These are phyloP conservation scores for Sclerotinia trifoliorum DNA, from an alignment of 2,329 filamentous ascomycete genomes.

Conservation along the genomic window DNA sequence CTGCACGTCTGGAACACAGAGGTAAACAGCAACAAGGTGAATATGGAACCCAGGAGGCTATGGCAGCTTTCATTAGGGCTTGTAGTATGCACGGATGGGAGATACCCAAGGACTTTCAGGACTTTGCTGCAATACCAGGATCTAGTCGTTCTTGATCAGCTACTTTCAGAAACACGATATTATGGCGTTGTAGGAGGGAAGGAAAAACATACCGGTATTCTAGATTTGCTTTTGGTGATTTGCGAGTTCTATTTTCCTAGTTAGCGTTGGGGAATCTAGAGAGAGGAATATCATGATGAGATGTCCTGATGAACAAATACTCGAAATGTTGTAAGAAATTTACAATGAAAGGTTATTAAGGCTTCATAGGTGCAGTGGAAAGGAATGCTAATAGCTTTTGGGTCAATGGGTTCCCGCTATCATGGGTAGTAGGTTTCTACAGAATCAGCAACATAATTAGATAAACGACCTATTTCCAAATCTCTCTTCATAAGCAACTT, in stretches of 20 bases:
- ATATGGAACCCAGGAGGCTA: slow-evolving; percentile 69
- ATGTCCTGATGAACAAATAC: background rate
- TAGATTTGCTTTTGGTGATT: background rate
- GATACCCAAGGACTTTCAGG: slow-evolving; percentile 60
- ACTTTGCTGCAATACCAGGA: slow-evolving; percentile 26
- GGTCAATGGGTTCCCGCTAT: background rate
- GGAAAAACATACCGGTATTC: background rate
- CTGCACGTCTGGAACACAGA: slow-evolving; percentile 61
- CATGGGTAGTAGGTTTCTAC: background rate
- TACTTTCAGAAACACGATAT: background rate
- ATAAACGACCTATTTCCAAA: background rate
- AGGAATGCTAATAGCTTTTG: background rate
- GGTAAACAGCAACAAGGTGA: slow-evolving; percentile 41
- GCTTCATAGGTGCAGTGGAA: background rate
- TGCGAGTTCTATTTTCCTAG: background rate
- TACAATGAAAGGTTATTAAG: background rate
- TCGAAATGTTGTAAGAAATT: background rate
- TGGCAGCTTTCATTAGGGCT: slow-evolving; percentile 69
- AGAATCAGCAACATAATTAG: background rate
- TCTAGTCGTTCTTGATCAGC: background rate
- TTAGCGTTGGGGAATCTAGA: background rate
- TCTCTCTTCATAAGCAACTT: background rate
- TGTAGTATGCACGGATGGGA: slow-evolving; percentile 70
- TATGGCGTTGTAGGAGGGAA: slow-evolving; percentile 29
- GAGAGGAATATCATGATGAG: background rate